Base-by-base conservation (phyloP, 768 basidiomycete species). In the Lactarius indigo region DNA sequence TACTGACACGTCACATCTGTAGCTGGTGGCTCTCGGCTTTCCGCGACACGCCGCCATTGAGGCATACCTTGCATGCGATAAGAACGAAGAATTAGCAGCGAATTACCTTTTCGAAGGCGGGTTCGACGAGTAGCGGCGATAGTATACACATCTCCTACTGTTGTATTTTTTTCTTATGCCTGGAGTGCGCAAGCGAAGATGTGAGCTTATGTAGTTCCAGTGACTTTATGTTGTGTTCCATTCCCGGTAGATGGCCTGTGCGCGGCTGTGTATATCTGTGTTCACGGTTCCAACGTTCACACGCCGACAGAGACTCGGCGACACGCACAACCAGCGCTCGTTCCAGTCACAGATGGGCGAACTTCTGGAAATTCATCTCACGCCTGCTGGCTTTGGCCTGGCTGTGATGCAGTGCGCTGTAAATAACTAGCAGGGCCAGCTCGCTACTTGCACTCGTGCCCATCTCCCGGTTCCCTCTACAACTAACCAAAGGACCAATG, bases 1-100 rank as follows among this genome's bases (percentile, higher is more conserved):
- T 58, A 59, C 33, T 44, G 59, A 59, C 35, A n/a, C 26, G 33
- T 39, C 33, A 63, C 4, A n/a, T 17, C 20, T 39, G 2, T 70
- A 97, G 96, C 81, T 97, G 68, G 86, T 92, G 78, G 88, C 80
- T 1, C 85, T 98, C 56, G 96, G 97, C 1, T 98, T 99, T 76
- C 76, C 91, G 20, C 84, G 93, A 47, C 82, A 94, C 54, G 80
- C 81, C 0, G 96, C 83, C n/a, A 78, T 96, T 41, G 86, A 98
- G 76, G 97, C 97, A 1, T 99, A 92, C 78, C 85, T 96, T 74
- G 91, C 89, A 2, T 98, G 96, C 76, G 97, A 94, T 76, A 94
- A 92, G 84, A 94, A 98, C 74, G 97, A 98, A 78, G 94, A 98
- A 74, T 78, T 96, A 23, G 95, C 97, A 10, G 97, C 96, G 17